These are phyloP conservation scores for Rhizopogon vesiculosus DNA, from an alignment of 768 basidiomycete species.

Conservation along the genomic window DNA sequence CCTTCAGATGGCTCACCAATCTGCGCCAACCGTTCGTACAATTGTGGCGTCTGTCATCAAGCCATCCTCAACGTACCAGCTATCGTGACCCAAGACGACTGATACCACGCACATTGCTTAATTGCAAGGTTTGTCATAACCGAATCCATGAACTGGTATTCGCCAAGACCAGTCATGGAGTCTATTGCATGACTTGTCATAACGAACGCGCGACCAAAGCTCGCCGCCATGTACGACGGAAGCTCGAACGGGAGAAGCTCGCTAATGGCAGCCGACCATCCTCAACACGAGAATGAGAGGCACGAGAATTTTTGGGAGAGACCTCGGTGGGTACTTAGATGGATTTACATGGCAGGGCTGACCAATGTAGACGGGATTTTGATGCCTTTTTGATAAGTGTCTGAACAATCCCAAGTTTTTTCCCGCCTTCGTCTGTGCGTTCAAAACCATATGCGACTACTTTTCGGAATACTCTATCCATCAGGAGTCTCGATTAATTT, in stretches of 20 bases:
- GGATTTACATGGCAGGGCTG: neutral
- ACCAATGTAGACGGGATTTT: neutral
- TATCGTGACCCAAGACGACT: conserved; percentile 99
- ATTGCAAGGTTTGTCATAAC: conserved; percentile 91
- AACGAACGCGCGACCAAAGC: conserved; percentile 96
- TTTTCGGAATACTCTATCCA: conserved; percentile 22
- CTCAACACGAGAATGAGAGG: conserved; percentile 20
- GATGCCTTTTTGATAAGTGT: conserved; percentile 3
- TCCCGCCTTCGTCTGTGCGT: conserved; percentile 12
- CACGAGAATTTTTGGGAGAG: conserved; percentile 28
- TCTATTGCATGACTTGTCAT: conserved; percentile 98
- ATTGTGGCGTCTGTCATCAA: conserved; percentile 89
- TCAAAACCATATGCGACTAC: conserved; percentile 14
- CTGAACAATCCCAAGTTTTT: conserved; percentile 4
- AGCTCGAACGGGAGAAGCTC: conserved; percentile 51
- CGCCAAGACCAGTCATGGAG: conserved; percentile 96
- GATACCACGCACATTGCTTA: conserved; percentile 97
- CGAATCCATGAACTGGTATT: conserved; percentile 98
- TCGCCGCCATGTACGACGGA: conserved; percentile 85
- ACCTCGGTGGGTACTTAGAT: conserved; percentile 38
- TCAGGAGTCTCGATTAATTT: conserved; percentile 11
- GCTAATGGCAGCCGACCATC: conserved; percentile 20
- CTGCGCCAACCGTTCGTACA: conserved; percentile 88
- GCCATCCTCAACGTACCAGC: conserved; percentile 93
- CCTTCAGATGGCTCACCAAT: conserved; percentile 98